Base-by-base conservation (phyloP, 2,329 filamentous ascomycete species). In the Nakataea oryzae region DNA sequence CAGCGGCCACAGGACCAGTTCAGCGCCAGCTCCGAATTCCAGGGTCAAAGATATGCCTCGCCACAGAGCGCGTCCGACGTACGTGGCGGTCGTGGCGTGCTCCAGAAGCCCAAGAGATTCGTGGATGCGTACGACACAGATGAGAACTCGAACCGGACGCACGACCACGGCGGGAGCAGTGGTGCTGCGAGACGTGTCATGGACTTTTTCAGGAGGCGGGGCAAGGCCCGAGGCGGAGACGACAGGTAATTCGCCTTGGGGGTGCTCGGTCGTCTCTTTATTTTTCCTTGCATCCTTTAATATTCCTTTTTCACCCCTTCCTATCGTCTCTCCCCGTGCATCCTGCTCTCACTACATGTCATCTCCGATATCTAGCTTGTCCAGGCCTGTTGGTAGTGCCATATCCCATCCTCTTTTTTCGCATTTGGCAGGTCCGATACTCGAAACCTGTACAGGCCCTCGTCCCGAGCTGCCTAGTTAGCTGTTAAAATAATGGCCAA, bases 151-250 rank as follows among this genome's bases (percentile, higher is more conserved):
- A 78, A 66, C 73, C 74, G 32, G 28, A 30, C n/a, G 47, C 80
- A 81, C 61, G 84, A 87, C 61, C 87, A 92, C 70, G 87, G 87
- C 34, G 93, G 93, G 57, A 96, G 90, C 73, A 93, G 87, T 66
- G 91, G 91, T 62, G 90, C 92, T 3, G 92, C 93, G 17, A 88
- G 93, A 73, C 87, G 91, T 71, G 95, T 99, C 54, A 97, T 99
- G 93, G 93, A 99, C 76, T 96, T 97, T 75, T 99, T 99, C 80
- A 84, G 95, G 69, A 84, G 93, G 73, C 85, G 93, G 72, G 91
- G 90, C 62, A 91, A 88, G 76, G 90, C 87, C 68, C 81, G 89
- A 70, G 84, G 81, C 62, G 81, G 81, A 50, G 82, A 86, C 64
- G 75, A 80, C 68, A 79, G 81, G 77, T 84, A 74, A 80, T 61